Conservation (phyloP, 306 rosid genomes). For the Rosa lucieae region DNA sequence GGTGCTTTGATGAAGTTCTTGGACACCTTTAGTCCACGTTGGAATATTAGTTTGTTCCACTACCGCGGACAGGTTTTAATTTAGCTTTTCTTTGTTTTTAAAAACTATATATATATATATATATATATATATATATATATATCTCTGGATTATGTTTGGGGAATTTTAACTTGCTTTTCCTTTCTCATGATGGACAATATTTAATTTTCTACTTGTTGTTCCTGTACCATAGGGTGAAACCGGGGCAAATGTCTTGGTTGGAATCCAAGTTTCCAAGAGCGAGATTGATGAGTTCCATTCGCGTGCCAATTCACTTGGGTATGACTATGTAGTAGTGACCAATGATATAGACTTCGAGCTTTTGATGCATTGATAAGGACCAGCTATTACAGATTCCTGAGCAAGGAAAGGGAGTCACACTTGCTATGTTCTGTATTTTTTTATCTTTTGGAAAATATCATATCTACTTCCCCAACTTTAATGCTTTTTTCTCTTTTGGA, state of each 20-base stretch:
- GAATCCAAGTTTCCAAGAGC: constrained; percentile 54
- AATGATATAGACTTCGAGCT: constrained; percentile 55
- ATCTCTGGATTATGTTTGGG: not conserved
- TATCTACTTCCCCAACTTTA: not conserved
- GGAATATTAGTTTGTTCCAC: constrained; percentile 92
- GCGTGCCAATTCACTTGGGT: constrained; percentile 55
- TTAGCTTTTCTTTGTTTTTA: not conserved
- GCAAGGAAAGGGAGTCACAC: not conserved
- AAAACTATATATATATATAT: not conserved
- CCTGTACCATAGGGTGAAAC: constrained; percentile 64
- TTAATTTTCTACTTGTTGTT: not conserved
- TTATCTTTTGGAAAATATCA: not conserved
- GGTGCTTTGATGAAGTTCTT: constrained; percentile 88
- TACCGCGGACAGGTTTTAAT: constrained; percentile 70
- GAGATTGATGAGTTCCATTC: constrained; percentile 68
- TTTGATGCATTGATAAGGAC: constrained; percentile 56
- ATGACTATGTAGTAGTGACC: constrained; percentile 68
- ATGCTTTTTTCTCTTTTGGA: not conserved
- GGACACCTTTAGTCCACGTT: constrained; percentile 84
- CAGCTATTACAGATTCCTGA: not conserved
- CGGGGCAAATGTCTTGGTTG: constrained; percentile 88
- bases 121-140: not conserved
- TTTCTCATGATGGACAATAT: not conserved
- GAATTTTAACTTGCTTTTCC: not conserved
- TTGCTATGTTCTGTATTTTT: not conserved